A percentile compares a stretch with the other conserved stretches of the same genome.
Conservation (phyloP, 2,329 filamentous ascomycete species). For the Rhexocercosporidium sp. region DNA sequence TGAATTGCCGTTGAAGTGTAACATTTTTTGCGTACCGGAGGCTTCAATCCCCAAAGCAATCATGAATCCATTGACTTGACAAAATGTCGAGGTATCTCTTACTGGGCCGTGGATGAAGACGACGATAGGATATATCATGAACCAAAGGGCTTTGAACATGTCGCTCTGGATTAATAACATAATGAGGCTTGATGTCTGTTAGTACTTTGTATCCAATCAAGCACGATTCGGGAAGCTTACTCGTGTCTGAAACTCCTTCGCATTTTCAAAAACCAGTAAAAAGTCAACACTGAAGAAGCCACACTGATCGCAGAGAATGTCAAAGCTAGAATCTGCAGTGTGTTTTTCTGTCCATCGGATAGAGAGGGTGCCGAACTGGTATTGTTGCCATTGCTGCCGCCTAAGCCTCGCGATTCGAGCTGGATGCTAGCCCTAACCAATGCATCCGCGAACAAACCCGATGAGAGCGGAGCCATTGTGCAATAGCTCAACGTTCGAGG, state of each 20-base stretch:
- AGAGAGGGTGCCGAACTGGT: conserved; percentile 18
- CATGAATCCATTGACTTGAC: conserved; percentile 72
- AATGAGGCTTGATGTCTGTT: conserved; percentile 58
- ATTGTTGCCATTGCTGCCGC: conserved; percentile 20
- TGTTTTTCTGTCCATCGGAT: conserved; percentile 29
- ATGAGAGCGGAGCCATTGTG: conserved; percentile 35
- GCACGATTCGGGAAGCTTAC: conserved; percentile 48
- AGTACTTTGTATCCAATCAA: background rate
- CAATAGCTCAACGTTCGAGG: background rate
- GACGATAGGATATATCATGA: conserved; percentile 67
- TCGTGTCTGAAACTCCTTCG: conserved; percentile 75
- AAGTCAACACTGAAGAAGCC: conserved; percentile 57
- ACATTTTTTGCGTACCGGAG: conserved; percentile 50
- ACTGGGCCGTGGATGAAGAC: conserved; percentile 59
- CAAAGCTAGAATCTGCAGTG: conserved; percentile 42
- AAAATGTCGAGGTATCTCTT: conserved; percentile 58
- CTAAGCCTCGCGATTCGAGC: conserved; percentile 23
- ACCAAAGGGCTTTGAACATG: conserved; percentile 72
- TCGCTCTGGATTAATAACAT: conserved; percentile 76
- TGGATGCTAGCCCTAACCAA: conserved; percentile 16
- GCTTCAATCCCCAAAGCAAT: conserved; percentile 70
- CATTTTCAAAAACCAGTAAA: conserved; percentile 79
- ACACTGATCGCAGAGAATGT: conserved; percentile 59
- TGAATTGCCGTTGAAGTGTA: background rate
- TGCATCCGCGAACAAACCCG: conserved; percentile 20